phyloP scores from a whole-genome alignment of 2,329 filamentous ascomycete species.

The Teratosphaeriaceae sp. region DNA sequence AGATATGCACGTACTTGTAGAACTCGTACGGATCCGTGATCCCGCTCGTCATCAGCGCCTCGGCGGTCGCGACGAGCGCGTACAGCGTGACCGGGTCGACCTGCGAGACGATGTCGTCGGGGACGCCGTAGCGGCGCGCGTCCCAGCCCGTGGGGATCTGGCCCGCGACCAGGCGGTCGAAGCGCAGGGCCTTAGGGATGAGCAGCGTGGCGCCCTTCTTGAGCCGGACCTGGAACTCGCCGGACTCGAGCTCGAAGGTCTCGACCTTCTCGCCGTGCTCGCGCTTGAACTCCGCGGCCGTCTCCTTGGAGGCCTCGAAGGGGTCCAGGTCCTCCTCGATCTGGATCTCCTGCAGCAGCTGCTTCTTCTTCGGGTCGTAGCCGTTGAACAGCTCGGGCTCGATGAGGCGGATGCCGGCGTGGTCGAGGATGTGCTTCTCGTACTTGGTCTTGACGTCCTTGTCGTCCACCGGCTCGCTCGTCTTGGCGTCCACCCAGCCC shows the following conservation, averaged over 20 bases:
- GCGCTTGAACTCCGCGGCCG: conserved; percentile 92
- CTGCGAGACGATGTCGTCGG: conserved; percentile 95
- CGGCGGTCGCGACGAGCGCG: conserved; percentile 87
- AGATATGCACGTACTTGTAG: conserved; percentile 98
- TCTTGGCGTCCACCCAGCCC: conserved; percentile 93
- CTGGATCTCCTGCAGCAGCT: conserved; percentile 94
- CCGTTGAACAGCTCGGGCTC: conserved; percentile 95
- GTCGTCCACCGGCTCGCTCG: conserved; percentile 91
- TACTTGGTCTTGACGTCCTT: conserved; percentile 98
- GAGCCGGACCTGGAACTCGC: conserved; percentile 88
- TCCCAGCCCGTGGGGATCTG: conserved; percentile 98
- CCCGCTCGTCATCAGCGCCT: conserved; percentile 84
- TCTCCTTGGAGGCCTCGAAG: conserved; percentile 96
- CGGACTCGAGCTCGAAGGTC: conserved; percentile 87
- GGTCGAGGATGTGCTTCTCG: conserved; percentile 92
- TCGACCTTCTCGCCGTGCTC: conserved; percentile 98
- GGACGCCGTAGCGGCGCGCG: conserved; percentile 90
- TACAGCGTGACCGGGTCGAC: conserved; percentile 96
- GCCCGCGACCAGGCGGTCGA: conserved; percentile 94
- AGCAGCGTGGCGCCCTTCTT: conserved; percentile 92
- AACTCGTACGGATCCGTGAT: conserved; percentile 99
- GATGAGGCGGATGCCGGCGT: conserved; percentile 94
- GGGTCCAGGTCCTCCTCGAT: conserved; percentile 96
- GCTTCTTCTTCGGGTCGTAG: conserved; percentile 98
- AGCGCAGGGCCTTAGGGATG: conserved; percentile 94